These are phyloP conservation scores for Colletotrichum australisinense DNA, from an alignment of 2,329 filamentous ascomycete genomes.

Conservation along the genomic window DNA sequence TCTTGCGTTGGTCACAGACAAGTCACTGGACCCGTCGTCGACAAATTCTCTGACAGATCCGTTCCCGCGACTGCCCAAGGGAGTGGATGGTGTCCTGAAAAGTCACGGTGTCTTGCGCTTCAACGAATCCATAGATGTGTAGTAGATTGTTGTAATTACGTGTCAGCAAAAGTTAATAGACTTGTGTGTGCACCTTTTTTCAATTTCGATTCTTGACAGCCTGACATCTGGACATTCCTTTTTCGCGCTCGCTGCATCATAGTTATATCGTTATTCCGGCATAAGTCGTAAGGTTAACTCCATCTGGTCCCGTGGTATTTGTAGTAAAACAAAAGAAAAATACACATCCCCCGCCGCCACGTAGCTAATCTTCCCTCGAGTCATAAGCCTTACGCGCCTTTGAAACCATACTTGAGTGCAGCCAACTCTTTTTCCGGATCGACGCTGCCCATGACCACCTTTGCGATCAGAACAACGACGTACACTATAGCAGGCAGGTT, in stretches of 20 bases:
- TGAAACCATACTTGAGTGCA: slow-evolving; percentile 73
- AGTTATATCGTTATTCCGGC: slow-evolving; percentile 6
- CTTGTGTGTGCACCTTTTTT: slow-evolving; percentile 4
- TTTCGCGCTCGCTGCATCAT: not conserved
- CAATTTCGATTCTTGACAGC: not conserved
- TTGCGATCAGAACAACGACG: slow-evolving; percentile 68
- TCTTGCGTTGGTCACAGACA: slow-evolving; percentile 90
- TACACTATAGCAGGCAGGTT: slow-evolving; percentile 70
- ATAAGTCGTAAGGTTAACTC: slow-evolving; percentile 22
- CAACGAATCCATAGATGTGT: slow-evolving; percentile 88
- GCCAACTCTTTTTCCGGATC: slow-evolving; percentile 75
- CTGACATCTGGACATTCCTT: not conserved
- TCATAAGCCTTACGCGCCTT: slow-evolving; percentile 64
- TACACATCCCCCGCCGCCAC: not conserved
- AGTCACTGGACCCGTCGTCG: slow-evolving; percentile 69
- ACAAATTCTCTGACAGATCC: slow-evolving; percentile 57
- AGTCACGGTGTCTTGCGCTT: slow-evolving; percentile 90
- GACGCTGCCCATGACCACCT: slow-evolving; percentile 74
- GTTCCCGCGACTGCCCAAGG: slow-evolving; percentile 76
- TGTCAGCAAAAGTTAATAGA: slow-evolving; percentile 19
- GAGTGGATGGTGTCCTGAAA: slow-evolving; percentile 88
- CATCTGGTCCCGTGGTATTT: not conserved
- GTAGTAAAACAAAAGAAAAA: not conserved
- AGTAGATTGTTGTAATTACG: slow-evolving; percentile 39
- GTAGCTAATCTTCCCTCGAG: not conserved